These are phyloP conservation scores for Candida schatavii DNA, from an alignment of 805 yeast species.

Conservation along the genomic window DNA sequence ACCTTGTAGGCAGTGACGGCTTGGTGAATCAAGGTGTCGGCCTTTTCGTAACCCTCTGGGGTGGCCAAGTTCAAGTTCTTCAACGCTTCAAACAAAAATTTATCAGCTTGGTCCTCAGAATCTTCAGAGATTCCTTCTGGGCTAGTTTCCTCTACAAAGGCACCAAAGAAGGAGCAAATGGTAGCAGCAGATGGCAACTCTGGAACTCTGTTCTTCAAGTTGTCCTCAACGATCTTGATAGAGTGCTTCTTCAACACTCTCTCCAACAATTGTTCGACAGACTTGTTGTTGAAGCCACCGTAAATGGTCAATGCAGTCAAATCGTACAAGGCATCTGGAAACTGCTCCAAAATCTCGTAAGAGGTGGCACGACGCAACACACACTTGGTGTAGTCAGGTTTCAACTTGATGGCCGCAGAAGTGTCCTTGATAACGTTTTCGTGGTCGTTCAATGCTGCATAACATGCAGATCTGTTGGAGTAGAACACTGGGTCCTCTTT, in stretches of 20 bases:
- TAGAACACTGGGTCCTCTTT: conserved; percentile 84
- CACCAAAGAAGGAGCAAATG: conserved; percentile 80
- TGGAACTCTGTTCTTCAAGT: conserved; percentile 48
- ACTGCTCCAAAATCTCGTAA: conserved; percentile 75
- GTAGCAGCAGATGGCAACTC: conserved; percentile 81
- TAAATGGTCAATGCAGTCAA: conserved; percentile 83
- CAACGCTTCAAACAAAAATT: conserved; percentile 63
- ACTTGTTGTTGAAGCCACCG: conserved; percentile 77
- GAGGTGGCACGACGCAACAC: conserved; percentile 91
- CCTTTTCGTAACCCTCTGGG: conserved; percentile 58
- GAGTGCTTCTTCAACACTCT: conserved; percentile 81
- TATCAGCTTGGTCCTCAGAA: conserved; percentile 61
- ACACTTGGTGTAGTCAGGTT: conserved; percentile 91
- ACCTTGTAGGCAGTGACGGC: conserved; percentile 50
- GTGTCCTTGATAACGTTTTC: conserved; percentile 88
- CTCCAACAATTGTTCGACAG: conserved; percentile 79
- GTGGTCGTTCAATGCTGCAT: conserved; percentile 74
- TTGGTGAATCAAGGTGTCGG: conserved; percentile 56
- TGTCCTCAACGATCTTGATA: conserved; percentile 63
- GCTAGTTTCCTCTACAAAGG: conserved; percentile 61
- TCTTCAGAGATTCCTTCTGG: conserved; percentile 49
- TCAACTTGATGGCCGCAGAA: conserved; percentile 76
- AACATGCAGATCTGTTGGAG: conserved; percentile 96
- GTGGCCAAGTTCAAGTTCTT: conserved; percentile 50
- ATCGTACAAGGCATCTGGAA: conserved; percentile 85